Evolutionary conservation across 192 early-diverging fungal genomes (phyloP).

Genomic region (Coemansia sp.): DNA sequence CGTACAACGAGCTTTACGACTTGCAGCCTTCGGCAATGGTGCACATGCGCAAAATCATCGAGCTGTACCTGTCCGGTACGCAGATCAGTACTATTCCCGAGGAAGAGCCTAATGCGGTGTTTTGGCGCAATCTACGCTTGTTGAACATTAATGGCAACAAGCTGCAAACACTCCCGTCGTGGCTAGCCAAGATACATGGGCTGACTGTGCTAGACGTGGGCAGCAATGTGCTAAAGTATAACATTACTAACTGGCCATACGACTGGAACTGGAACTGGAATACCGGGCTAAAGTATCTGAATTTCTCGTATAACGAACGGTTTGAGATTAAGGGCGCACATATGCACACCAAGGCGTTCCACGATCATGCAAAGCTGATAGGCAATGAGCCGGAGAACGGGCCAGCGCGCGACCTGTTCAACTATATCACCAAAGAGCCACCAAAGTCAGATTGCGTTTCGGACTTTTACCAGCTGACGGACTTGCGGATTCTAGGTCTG

Average conservation of each 20-base stretch:
- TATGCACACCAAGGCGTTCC: conserved; percentile 52
- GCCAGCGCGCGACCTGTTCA: conserved; percentile 43
- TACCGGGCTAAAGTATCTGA: conserved; percentile 81
- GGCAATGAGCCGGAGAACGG: conserved; percentile 29
- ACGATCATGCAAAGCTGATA: conserved; percentile 50
- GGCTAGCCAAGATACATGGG: conserved; percentile 83
- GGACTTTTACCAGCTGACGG: conserved; percentile 72
- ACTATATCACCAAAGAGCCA: conserved; percentile 49
- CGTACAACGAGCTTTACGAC: conserved; percentile 78
- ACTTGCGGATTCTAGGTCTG: conserved; percentile 78
- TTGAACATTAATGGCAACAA: conserved; percentile 89
- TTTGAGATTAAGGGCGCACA: conserved; percentile 81
- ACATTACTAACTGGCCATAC: conserved; percentile 92
- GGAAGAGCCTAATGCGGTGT: conserved; percentile 73
- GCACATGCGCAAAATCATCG: conserved; percentile 66
- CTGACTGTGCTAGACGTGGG: conserved; percentile 82
- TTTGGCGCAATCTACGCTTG: conserved; percentile 65
- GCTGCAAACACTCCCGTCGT: conserved; percentile 84
- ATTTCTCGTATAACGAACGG: conserved; percentile 87
- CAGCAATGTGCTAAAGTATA: conserved; percentile 86
- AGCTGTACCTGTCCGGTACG: conserved; percentile 84
- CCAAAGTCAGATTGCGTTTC: conserved; percentile 65
- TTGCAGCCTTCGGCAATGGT: conserved; percentile 74
- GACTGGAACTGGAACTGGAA: conserved; percentile 99
- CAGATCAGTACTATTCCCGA: conserved; percentile 79